Conservation (phyloP, 2,329 filamentous ascomycete genomes). For the Botrytis medusae region DNA sequence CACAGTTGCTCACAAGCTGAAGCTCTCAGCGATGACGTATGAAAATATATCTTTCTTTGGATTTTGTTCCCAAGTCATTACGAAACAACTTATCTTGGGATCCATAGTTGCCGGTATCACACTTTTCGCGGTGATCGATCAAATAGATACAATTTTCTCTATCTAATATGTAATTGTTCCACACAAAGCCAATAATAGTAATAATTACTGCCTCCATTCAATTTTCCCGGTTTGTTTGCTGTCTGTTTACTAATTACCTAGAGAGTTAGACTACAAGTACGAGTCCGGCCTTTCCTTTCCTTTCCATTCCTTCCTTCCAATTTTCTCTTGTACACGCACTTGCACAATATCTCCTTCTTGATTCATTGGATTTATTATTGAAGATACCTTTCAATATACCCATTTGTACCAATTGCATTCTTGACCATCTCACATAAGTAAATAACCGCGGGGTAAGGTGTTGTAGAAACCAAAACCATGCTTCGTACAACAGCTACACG, state of each 20-base stretch:
- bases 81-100: slow-evolving; percentile 1
- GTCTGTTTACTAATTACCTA: slow-evolving; percentile 3
- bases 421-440: slow-evolving; percentile 3
- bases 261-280: background rate
- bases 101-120: background rate
- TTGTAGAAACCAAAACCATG: slow-evolving; percentile 31
- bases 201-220: background rate
- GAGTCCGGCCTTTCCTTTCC: background rate
- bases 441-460: slow-evolving; percentile 34
- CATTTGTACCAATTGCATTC: slow-evolving; percentile 15
- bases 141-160: background rate
- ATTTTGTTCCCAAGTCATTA: background rate
- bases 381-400: slow-evolving; percentile 18
- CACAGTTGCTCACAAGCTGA: background rate
- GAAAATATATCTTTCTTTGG: background rate
- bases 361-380: slow-evolving; percentile 6
- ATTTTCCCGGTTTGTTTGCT: slow-evolving; percentile 8
- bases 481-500: slow-evolving; percentile 37
- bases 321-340: no score
- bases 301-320: background rate
- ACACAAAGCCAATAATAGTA: background rate
- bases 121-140: background rate
- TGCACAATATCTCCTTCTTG: background rate
- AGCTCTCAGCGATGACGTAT: slow-evolving; percentile 5
- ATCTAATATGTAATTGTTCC: slow-evolving; percentile 4